Conservation (phyloP, 441 rosid species). For the Mallotus japonicus region DNA sequence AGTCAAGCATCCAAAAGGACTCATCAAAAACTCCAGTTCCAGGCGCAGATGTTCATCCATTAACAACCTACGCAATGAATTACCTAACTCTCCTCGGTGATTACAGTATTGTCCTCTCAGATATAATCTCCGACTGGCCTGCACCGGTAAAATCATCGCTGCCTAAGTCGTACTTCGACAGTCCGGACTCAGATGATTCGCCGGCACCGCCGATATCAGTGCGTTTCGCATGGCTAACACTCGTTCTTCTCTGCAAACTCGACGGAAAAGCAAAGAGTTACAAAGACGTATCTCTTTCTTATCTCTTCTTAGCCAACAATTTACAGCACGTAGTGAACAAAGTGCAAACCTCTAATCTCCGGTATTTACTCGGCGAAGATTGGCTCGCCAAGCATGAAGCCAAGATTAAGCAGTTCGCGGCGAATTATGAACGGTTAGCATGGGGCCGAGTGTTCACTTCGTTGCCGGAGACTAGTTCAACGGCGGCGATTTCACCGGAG, state of each 20-base stretch:
- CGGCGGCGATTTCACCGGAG: conserved; percentile 31
- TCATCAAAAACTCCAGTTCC: conserved; percentile 40
- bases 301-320: conserved; percentile 78
- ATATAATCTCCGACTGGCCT: conserved; percentile 47
- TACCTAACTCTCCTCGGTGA: conserved; percentile 58
- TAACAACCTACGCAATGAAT: conserved; percentile 51
- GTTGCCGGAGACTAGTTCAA: conserved; percentile 36
- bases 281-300: conserved; percentile 51
- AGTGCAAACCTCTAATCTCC: conserved; percentile 53
- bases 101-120: conserved; percentile 47
- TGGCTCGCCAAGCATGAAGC: conserved; percentile 60
- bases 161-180: conserved; percentile 45
- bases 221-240: conserved; percentile 63
- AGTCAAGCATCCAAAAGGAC: conserved; percentile 54
- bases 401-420: conserved; percentile 50
- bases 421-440: conserved; percentile 57
- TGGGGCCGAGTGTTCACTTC: conserved; percentile 48
- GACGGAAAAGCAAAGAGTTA: conserved; percentile 63
- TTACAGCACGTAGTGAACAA: conserved; percentile 48
- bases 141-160: conserved; percentile 38
- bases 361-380: conserved; percentile 56
- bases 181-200: conserved; percentile 29
- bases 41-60: conserved; percentile 57
- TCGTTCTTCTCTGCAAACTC: conserved; percentile 67
- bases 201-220: conserved; percentile 38